Percentiles rank a stretch among this genome's conserved stretches.
These are phyloP conservation scores for Hygrophoropsis aurantiaca DNA, from an alignment of 768 basidiomycete genomes.

Conservation along the genomic window DNA sequence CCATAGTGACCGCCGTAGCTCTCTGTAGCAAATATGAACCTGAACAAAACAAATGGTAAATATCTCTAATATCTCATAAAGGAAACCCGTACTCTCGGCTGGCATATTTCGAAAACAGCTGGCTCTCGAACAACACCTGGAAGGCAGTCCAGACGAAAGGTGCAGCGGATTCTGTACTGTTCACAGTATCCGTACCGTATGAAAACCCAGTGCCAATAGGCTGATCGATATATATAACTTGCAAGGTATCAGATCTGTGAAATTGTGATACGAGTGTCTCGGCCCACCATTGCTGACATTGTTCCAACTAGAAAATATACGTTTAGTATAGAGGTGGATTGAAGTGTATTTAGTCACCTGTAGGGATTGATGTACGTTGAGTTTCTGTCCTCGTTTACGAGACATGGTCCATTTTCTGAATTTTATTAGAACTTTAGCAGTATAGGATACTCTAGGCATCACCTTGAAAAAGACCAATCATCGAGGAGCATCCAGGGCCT, in stretches of 20 bases:
- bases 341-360: slow-evolving; percentile 38
- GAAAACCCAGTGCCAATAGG: slow-evolving; percentile 70
- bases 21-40: slow-evolving; percentile 65
- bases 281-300: slow-evolving; percentile 61
- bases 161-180: slow-evolving; percentile 50
- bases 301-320: slow-evolving; percentile 53
- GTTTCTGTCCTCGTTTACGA: slow-evolving; percentile 52
- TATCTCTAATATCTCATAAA: background rate
- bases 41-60: slow-evolving; percentile 13
- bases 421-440: background rate
- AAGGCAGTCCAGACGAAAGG: slow-evolving; percentile 61
- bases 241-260: background rate
- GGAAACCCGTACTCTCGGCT: slow-evolving; percentile 47
- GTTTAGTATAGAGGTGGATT: background rate
- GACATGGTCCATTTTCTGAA: slow-evolving; percentile 64
- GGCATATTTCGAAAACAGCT: slow-evolving; percentile 48
- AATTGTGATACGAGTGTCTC: background rate
- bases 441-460: background rate
- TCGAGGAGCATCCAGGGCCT: slow-evolving; percentile 61
- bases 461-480: slow-evolving; percentile 70
- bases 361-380: slow-evolving; percentile 59
- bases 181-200: slow-evolving; percentile 54
- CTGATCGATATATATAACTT: slow-evolving; percentile 73
- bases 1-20: slow-evolving; percentile 72
- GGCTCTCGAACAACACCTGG: slow-evolving; percentile 61